Base-by-base conservation (phyloP, 2,329 filamentous ascomycete species). In the Stenocarpella maydis region DNA sequence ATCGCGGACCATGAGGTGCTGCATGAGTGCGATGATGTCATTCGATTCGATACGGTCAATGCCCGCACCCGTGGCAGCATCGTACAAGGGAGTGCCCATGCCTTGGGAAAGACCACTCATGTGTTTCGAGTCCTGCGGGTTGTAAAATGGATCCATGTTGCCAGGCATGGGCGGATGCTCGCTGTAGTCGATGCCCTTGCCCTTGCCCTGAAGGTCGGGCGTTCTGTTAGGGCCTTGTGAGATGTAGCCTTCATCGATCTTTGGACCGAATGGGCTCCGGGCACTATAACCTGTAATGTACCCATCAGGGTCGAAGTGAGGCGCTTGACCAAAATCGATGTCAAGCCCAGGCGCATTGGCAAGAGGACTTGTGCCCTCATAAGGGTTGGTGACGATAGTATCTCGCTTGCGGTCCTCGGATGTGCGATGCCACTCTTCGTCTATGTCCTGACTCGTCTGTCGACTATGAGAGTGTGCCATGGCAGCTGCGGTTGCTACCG, bases 1-100 rank as follows among this genome's bases (percentile, higher is more conserved):
- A 82, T 99, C 96, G 43, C 96, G 92, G 72, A 98, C 96, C 78
- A 97, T 98, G 72, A 99, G 90, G 80, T 99, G 96, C 78, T 99
- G 95, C 96, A 99, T 99, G 71, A 99, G 84, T 28, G 95, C 94
- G 72, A 99, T 92, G 75, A 99, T 97, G 77, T 99, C 96, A 81
- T 97, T 96, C 54, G 94, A 97, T 78, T 98, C 92, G 64, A 99
- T 98, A 58, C 91, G 88, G 74, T 98, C 95, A 65, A 97, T 92
- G 41, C 94, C 95, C 72, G 89, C 90, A 65, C 95, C 95, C 1
- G 93, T 97, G 4, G 95, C 88, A 70, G 93, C 90, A 77, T 99
- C 96, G 76, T 97, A 98, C 24, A 98, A 85, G 3, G 95, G 95
- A 37, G 94, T 96, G 4, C 86, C 87, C 87, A 98, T 94, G 54